Evolutionary conservation across 441 rosid genomes (phyloP).

Genomic region (Melastoma candidum): DNA sequence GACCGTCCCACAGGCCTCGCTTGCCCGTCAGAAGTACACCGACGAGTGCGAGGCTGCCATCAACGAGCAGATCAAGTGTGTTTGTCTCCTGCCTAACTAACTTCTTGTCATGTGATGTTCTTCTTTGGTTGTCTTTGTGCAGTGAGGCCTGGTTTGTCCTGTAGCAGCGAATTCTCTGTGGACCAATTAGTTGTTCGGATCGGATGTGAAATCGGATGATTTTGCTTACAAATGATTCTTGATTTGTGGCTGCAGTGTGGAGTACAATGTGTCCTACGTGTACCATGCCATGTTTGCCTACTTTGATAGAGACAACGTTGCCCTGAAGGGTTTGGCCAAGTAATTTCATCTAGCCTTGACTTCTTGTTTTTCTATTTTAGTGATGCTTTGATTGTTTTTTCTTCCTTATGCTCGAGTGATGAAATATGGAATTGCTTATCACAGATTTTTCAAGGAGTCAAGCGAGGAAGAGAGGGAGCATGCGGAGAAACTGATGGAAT

Average conservation of each 20-base stretch:
- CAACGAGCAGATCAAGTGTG: conserved; percentile 47
- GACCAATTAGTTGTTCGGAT: too few species aligned
- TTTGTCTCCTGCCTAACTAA: not conserved
- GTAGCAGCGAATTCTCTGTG: too few species aligned
- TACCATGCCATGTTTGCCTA: conserved; percentile 92
- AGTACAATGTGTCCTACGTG: conserved; percentile 75
- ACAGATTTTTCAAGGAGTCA: conserved; percentile 86
- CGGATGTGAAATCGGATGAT: too few species aligned
- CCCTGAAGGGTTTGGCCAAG: conserved; percentile 83
- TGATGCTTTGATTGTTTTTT: not conserved
- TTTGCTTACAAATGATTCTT: too few species aligned
- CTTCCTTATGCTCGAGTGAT: not conserved
- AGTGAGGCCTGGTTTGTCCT: too few species aligned
- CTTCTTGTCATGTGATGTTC: not conserved
- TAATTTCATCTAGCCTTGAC: conserved; percentile 19
- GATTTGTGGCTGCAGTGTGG: conserved; percentile 48
- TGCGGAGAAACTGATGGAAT: conserved; percentile 83
- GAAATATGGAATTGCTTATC: not conserved
- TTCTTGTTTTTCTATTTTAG: not conserved
- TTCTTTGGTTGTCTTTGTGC: not conserved
- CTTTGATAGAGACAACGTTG: conserved; percentile 91
- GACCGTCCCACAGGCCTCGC: conserved; percentile 26
- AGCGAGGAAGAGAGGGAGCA: conserved; percentile 93
- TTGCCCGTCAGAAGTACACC: conserved; percentile 39
- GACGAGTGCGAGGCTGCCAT: conserved; percentile 44